Evolutionary conservation across 352 stramenopile genomes (phyloP).

Genomic region (Pythium rhizo-oryzae): DNA sequence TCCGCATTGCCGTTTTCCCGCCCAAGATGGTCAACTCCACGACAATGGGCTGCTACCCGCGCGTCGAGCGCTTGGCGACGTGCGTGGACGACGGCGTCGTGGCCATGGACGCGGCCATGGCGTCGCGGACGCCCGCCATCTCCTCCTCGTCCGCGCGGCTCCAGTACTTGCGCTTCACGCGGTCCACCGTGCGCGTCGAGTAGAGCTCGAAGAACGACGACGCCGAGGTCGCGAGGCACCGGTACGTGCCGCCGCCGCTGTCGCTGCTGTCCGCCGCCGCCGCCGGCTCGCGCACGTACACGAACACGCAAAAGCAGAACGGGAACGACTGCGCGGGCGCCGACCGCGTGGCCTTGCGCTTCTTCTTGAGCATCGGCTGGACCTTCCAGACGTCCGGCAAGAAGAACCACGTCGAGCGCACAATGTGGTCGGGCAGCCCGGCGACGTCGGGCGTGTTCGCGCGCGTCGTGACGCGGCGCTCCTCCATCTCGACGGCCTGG

Average conservation of each 20-base stretch:
- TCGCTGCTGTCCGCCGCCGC: background rate
- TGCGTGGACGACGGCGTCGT: slow-evolving; percentile 22
- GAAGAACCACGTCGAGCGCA: slow-evolving; percentile 87
- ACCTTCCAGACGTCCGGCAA: slow-evolving; percentile 89
- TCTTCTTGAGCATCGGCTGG: slow-evolving; percentile 89
- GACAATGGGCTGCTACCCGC: no score
- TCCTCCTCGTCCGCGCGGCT: slow-evolving; percentile 14
- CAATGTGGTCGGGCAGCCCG: slow-evolving; percentile 21
- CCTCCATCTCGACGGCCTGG: slow-evolving; percentile 82
- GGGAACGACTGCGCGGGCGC: slow-evolving; percentile 82
- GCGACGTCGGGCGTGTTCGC: slow-evolving; percentile 15
- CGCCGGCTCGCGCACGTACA: slow-evolving; percentile 44
- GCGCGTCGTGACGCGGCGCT: slow-evolving; percentile 46
- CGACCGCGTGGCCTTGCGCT: slow-evolving; percentile 85
- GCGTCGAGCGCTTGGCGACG: slow-evolving; percentile 17
- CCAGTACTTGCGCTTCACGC: slow-evolving; percentile 81
- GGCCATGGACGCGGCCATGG: slow-evolving; percentile 2
- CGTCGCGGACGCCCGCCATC: background rate
- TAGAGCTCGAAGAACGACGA: slow-evolving; percentile 88
- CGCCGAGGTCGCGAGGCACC: slow-evolving; percentile 55
- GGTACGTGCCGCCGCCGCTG: slow-evolving; percentile 25
- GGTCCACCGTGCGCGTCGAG: slow-evolving; percentile 83
- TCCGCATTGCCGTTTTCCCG: background rate
- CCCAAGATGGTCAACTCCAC: background rate
- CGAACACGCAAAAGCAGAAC: slow-evolving; percentile 86